Evolutionary conservation across 2,329 filamentous ascomycete genomes (phyloP).

Genomic region (Pseudopyricularia javanii): DNA sequence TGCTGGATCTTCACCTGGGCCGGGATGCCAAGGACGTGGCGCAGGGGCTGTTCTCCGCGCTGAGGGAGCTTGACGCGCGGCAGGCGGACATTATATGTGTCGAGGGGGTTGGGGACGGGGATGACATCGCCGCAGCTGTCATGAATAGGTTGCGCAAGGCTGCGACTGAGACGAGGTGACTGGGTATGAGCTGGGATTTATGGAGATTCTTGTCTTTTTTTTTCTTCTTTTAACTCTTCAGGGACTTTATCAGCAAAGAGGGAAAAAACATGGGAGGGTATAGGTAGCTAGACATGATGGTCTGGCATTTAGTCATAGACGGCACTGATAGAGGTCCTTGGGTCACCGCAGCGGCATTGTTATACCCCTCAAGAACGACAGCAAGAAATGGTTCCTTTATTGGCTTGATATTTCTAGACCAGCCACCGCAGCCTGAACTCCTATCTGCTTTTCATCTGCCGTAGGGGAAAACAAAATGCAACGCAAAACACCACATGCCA

Average conservation of each 20-base stretch:
- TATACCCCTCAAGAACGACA: background rate
- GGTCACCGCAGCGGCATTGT: background rate
- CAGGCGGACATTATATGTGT: constrained; percentile 78
- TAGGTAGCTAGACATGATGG: background rate
- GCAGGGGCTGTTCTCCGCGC: constrained; percentile 73
- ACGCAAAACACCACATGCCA: constrained; percentile 3
- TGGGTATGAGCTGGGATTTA: background rate
- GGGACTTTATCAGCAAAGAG: background rate
- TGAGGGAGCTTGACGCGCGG: constrained; percentile 72
- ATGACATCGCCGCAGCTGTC: constrained; percentile 74
- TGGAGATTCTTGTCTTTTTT: background rate
- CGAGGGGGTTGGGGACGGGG: constrained; percentile 71
- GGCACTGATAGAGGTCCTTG: background rate
- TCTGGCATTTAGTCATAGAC: background rate
- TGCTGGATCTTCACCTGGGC: constrained; percentile 66
- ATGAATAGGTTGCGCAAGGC: constrained; percentile 78
- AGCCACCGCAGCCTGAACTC: constrained; percentile 10
- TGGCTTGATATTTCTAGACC: background rate
- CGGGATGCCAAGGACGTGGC: constrained; percentile 62
- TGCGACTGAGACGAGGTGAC: constrained; percentile 43
- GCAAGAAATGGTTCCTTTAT: background rate
- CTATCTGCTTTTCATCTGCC: constrained; percentile 4
- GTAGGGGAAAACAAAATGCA: background rate
- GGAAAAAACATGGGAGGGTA: background rate
- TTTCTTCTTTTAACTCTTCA: no score